Percentiles rank a stretch among this genome's conserved stretches.
These are phyloP conservation scores for Penicillium expansum DNA, from an alignment of 2,329 filamentous ascomycete genomes.

Conservation along the genomic window DNA sequence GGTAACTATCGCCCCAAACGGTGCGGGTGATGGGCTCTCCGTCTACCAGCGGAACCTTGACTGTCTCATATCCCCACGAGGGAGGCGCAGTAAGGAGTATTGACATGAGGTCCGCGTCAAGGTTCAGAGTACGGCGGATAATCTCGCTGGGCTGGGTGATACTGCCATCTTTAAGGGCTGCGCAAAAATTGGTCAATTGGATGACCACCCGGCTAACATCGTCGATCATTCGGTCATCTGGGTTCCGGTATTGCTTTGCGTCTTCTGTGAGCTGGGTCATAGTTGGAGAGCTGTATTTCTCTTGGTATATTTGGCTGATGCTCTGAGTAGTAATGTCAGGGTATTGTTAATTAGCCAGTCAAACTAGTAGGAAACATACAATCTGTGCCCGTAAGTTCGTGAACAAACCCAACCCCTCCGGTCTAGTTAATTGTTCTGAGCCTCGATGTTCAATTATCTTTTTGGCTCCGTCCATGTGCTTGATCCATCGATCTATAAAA, in stretches of 20 bases:
- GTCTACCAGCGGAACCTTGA: conserved; percentile 1
- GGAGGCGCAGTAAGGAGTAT: conserved; percentile 2
- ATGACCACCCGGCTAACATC: neutral
- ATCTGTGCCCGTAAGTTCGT: conserved; percentile 10
- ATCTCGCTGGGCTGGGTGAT: conserved; percentile 2
- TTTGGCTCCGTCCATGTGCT: conserved; percentile 14
- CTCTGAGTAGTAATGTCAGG: neutral
- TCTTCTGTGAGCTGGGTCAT: neutral
- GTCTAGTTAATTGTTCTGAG: conserved; percentile 4
- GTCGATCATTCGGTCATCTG: conserved; percentile 3
- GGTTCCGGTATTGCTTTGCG: neutral
- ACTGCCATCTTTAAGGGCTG: neutral
- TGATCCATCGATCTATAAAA: conserved; percentile 14
- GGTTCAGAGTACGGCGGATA: conserved; percentile 1
- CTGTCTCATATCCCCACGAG: conserved; percentile 3
- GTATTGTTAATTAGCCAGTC: neutral
- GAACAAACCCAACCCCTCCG: conserved; percentile 7
- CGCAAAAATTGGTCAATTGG: conserved; percentile 3
- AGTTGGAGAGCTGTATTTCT: conserved; percentile 1
- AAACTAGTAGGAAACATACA: conserved; percentile 4
- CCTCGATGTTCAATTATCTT: conserved; percentile 13
- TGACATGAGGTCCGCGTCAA: conserved; percentile 8
- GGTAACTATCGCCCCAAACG: conserved; percentile 11
- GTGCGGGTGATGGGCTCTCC: neutral
- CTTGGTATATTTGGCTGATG: conserved; percentile 3